Conservation (phyloP, 129 eudicot genomes). For the Solidago caesia region DNA sequence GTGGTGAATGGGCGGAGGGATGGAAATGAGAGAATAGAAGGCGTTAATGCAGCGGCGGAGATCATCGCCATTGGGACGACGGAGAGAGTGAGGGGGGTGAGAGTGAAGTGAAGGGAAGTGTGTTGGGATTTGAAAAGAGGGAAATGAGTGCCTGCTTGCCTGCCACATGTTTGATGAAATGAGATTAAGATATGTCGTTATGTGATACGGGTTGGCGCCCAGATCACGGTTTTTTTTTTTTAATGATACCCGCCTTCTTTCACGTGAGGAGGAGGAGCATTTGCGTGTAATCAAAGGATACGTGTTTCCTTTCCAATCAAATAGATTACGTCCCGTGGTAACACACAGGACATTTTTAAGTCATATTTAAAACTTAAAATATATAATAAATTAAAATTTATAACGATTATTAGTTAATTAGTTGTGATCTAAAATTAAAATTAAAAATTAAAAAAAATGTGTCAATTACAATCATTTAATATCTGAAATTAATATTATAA, state of each 20-base stretch:
- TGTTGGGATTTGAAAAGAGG: slow-evolving; percentile 26
- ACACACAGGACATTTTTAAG: too few relatives aligned
- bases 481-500: too few relatives aligned
- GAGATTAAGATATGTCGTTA: slow-evolving; percentile 20
- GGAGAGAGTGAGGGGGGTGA: slow-evolving; percentile 3
- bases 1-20: slow-evolving; percentile 27
- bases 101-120: slow-evolving; percentile 18
- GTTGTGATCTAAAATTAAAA: too few relatives aligned
- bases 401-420: too few relatives aligned
- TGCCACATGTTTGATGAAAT: slow-evolving; percentile 41
- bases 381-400: too few relatives aligned
- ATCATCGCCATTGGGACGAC: slow-evolving; percentile 23
- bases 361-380: too few relatives aligned
- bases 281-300: slow-evolving; percentile 19
- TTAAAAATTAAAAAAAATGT: too few relatives aligned
- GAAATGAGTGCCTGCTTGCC: slow-evolving; percentile 10
- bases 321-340: too few relatives aligned
- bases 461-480: too few relatives aligned
- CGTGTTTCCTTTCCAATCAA: too few relatives aligned
- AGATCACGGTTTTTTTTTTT: slow-evolving; percentile 25
- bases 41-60: slow-evolving; percentile 17
- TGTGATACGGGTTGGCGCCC: slow-evolving; percentile 34
- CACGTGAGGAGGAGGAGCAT: slow-evolving; percentile 31
- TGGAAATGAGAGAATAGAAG: slow-evolving; percentile 23
- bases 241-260: slow-evolving; percentile 7